Conservation (phyloP, 1,284 basidiomycete genomes). For the Pyrrhoderma noxium region DNA sequence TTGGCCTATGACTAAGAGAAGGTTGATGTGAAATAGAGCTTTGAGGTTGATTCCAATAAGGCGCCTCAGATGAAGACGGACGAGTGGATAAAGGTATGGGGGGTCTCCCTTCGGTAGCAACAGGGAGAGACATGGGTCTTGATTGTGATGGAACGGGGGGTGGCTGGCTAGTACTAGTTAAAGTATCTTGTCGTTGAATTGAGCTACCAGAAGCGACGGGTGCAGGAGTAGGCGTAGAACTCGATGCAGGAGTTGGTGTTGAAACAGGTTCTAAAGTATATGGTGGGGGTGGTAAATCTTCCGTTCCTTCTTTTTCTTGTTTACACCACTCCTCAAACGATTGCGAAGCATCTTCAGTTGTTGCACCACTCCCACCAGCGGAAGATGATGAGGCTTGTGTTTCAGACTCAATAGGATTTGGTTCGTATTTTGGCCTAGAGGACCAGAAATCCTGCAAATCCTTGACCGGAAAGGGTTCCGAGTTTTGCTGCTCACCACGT, state of each 20-base stretch:
- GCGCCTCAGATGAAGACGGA: background rate
- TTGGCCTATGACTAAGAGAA: background rate
- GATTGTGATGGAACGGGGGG: background rate
- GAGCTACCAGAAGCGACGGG: background rate
- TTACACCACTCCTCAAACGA: constrained; percentile 43
- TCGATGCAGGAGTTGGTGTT: background rate
- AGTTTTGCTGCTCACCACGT: constrained; percentile 51
- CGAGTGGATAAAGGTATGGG: background rate
- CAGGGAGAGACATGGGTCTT: constrained; percentile 1
- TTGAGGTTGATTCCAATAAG: background rate
- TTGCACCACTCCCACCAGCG: constrained; percentile 12
- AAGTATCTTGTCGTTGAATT: background rate
- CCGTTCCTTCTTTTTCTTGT: constrained; percentile 37
- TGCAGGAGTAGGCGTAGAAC: background rate
- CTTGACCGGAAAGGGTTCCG: constrained; percentile 60
- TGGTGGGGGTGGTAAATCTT: constrained; percentile 60
- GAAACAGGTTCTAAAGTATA: constrained; percentile 44
- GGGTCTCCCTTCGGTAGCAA: background rate
- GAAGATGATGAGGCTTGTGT: constrained; percentile 26
- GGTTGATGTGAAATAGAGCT: background rate
- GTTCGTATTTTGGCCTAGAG: constrained; percentile 51
- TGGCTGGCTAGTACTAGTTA: background rate
- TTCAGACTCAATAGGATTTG: constrained; percentile 25
- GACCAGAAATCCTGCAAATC: constrained; percentile 71
- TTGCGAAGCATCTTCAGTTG: constrained; percentile 20